These are phyloP conservation scores for Oryza officinalis DNA, from an alignment of 176 grass and related monocot genomes.

Conservation along the genomic window DNA sequence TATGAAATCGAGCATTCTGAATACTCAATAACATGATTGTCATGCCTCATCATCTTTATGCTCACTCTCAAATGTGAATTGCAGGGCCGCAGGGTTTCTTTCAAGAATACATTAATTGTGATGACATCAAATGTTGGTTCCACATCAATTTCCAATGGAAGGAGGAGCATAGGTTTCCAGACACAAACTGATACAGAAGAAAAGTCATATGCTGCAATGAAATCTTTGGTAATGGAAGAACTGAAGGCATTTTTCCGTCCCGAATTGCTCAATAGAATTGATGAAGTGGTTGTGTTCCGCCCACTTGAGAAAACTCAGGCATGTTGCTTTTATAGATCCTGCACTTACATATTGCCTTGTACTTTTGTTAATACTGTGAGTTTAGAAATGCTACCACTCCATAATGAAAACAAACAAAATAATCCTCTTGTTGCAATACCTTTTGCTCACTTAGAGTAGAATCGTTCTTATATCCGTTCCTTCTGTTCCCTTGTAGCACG, in stretches of 20 bases:
- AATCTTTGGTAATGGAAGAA: constrained; percentile 83
- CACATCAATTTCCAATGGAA: constrained; percentile 73
- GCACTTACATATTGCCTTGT: constrained; percentile 1
- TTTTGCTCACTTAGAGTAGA: constrained; percentile 1
- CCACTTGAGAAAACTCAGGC: constrained; percentile 91
- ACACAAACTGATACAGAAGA: constrained; percentile 59
- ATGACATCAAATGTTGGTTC: constrained; percentile 98
- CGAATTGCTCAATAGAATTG: constrained; percentile 94
- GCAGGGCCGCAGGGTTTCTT: constrained; percentile 88
- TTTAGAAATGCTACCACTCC: neutral
- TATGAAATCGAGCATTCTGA: constrained; percentile 27
- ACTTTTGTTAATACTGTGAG: neutral
- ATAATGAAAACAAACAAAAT: constrained; percentile 2
- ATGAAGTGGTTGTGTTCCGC: constrained; percentile 92
- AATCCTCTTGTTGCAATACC: neutral
- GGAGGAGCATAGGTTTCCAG: constrained; percentile 67
- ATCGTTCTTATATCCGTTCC: neutral
- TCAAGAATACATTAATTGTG: constrained; percentile 95
- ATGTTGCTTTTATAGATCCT: constrained; percentile 16
- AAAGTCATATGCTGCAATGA: constrained; percentile 67
- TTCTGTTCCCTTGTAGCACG: neutral
- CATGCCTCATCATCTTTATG: neutral
- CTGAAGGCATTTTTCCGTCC: constrained; percentile 88
- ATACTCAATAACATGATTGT: neutral
- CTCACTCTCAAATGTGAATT: constrained; percentile 25